Evolutionary conservation across 495 filamentous ascomycete genomes (phyloP), one percentile per base, ranked within the genome.

Genomic region (Penicillium goetzii): DNA sequence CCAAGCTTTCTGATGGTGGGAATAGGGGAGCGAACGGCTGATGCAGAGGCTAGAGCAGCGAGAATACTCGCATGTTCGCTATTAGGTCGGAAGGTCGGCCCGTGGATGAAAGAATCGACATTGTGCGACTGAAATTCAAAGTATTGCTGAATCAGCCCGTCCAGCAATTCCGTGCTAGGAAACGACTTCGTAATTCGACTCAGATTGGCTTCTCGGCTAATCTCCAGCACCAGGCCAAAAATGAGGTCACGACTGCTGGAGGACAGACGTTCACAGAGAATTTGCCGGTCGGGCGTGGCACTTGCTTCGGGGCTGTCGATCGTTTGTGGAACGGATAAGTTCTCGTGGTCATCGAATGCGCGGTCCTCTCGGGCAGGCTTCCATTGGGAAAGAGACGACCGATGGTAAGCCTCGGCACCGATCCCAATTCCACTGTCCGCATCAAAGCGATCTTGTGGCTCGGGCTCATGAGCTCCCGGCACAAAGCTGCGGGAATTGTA

Each of bases 131-230:
- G 85, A 0, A 78, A 75, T 2, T 79, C 80, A 14, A 90, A 77
- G 41, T 85, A 89, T 51, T 83, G 78, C 54, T 89, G 86, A 15
- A 89, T 83, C 54, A 89, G 74, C 15, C 76, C 83, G 64, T 89
- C 85, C 47, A 89, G 75, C 2, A 86, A 64, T 38, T 86, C 83
- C 0, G 80, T 78, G 4, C 84, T 84, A 0, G 88, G 88, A 64
- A 90, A 89, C 0, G 84, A 84, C 36, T 83, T 81, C 32, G 86
- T 80, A 7, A 86, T 82, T 3, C 79, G 76, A 14, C 70, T 72
- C 56, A 81, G 58, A 49, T 75, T 83, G 59, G 70, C 69, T 51
- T 79, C 73, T 32, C 81, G 78, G 65, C 79, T 83, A 0, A 78
- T 82, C 63, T 80, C 78, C 3, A 89, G 68, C 25, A 88, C 81